Conservation (phyloP, 2,329 filamentous ascomycete genomes). For the Onygenales sp. region DNA sequence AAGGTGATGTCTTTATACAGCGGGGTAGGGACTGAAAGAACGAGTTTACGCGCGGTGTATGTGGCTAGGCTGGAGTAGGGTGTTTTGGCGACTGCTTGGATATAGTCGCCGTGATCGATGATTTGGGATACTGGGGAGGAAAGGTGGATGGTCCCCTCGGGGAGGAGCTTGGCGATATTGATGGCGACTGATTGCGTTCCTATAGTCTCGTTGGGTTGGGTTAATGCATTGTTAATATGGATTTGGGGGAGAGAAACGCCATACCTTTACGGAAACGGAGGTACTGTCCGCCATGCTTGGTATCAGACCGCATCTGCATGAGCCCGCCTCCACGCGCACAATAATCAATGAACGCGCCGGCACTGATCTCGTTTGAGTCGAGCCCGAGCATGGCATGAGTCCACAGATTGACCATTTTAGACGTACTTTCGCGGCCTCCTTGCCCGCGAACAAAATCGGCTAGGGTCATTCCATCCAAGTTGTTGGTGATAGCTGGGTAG, state of each 20-base stretch:
- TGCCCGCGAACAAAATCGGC: slow-evolving; percentile 28
- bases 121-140: slow-evolving; percentile 11
- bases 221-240: too few relatives aligned
- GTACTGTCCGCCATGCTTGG: slow-evolving; percentile 28
- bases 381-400: slow-evolving; percentile 29
- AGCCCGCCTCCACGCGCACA: slow-evolving; percentile 27
- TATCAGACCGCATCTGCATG: slow-evolving; percentile 26
- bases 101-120: slow-evolving; percentile 1
- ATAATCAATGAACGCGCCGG: slow-evolving; percentile 31
- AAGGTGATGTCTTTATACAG: slow-evolving; percentile 40
- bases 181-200: not conserved
- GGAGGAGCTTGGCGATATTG: slow-evolving; percentile 18
- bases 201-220: not conserved
- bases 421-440: slow-evolving; percentile 21
- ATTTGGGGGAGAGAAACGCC: not conserved
- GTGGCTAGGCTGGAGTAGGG: not conserved
- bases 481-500: not conserved
- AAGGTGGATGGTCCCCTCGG: slow-evolving; percentile 11
- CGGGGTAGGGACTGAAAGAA: slow-evolving; percentile 43
- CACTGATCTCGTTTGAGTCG: slow-evolving; percentile 27
- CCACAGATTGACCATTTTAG: slow-evolving; percentile 29
- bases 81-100: not conserved
- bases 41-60: slow-evolving; percentile 23
- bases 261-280: slow-evolving; percentile 19
- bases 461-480: slow-evolving; percentile 25